These are phyloP conservation scores for Trichoderma koningii DNA, from an alignment of 2,329 filamentous ascomycete genomes.

Conservation along the genomic window DNA sequence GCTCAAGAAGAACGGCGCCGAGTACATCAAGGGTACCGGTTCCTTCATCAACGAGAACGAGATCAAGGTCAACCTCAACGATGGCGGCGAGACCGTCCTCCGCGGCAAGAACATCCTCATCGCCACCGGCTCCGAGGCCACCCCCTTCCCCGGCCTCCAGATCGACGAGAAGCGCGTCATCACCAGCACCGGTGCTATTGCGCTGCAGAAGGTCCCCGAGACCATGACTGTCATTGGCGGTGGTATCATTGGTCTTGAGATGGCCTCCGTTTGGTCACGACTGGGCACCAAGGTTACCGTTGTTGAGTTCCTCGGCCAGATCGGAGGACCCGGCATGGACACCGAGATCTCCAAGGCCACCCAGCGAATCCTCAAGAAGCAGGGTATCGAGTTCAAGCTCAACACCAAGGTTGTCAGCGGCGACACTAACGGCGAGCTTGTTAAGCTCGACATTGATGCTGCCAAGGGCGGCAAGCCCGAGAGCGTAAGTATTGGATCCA, in stretches of 20 bases:
- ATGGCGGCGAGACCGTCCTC: constrained; percentile 86
- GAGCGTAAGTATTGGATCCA: constrained; percentile 59
- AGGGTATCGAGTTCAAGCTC: constrained; percentile 97
- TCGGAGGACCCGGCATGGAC: constrained; percentile 98
- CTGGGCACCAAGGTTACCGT: constrained; percentile 94
- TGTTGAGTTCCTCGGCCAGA: constrained; percentile 93
- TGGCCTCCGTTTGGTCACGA: constrained; percentile 96
- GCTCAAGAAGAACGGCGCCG: constrained; percentile 98
- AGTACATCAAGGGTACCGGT: constrained; percentile 94
- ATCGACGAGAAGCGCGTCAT: constrained; percentile 98
- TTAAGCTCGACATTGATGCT: constrained; percentile 84
- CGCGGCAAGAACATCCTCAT: constrained; percentile 97
- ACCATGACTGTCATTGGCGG: constrained; percentile 97
- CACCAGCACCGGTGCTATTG: constrained; percentile 92
- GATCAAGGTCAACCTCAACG: constrained; percentile 83
- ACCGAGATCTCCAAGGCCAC: constrained; percentile 84
- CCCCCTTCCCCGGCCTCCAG: constrained; percentile 91
- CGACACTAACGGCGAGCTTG: constrained; percentile 73
- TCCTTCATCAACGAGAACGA: constrained; percentile 88
- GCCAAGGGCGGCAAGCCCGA: constrained; percentile 96
- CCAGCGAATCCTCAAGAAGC: constrained; percentile 92
- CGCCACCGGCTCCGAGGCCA: constrained; percentile 92
- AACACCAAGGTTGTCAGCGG: constrained; percentile 92
- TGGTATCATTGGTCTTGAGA: constrained; percentile 98
- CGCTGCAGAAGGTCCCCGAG: constrained; percentile 87